phyloP scores from a whole-genome alignment of 2,329 filamentous ascomycete genomes.

The Talaromyces verruculosus region DNA sequence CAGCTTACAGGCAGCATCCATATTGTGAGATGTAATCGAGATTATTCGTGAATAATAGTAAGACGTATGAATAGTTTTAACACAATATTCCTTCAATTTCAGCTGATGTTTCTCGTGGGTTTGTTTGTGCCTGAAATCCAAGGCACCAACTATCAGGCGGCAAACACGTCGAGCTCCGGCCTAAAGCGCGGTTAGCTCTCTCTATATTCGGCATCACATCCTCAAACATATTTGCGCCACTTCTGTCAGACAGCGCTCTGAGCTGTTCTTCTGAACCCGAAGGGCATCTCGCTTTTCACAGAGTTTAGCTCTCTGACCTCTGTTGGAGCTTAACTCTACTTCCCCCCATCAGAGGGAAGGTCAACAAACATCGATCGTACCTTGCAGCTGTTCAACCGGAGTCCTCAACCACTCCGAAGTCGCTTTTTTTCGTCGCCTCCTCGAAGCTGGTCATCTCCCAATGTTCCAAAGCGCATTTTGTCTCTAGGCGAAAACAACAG shows the following conservation, averaged over 20 bases:
- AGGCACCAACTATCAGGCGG: conserved; percentile 3
- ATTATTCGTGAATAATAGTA: not conserved
- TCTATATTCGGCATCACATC: conserved; percentile 23
- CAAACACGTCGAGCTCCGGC: conserved; percentile 10
- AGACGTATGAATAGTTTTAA: not conserved
- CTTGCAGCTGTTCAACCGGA: conserved; percentile 43
- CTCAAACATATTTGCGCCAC: conserved; percentile 21
- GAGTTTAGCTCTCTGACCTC: conserved; percentile 8
- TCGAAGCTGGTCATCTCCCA: conserved; percentile 37
- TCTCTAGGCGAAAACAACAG: conserved; percentile 36
- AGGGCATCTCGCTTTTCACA: conserved; percentile 14
- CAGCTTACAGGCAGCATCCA: not conserved
- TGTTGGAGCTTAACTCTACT: conserved; percentile 18
- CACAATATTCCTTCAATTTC: not conserved
- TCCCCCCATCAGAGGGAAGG: conserved; percentile 28
- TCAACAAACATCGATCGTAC: conserved; percentile 46
- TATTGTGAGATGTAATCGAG: not conserved
- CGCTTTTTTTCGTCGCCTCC: conserved; percentile 44
- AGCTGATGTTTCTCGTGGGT: not conserved
- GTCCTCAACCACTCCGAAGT: conserved; percentile 44
- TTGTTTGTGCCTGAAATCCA: not conserved
- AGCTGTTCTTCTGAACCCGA: conserved; percentile 3
- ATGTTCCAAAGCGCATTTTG: conserved; percentile 38
- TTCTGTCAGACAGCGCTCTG: conserved; percentile 21
- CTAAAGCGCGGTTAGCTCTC: conserved; percentile 25